Conservation (phyloP, 768 basidiomycete genomes). For the Sporobolomyces roseus region DNA sequence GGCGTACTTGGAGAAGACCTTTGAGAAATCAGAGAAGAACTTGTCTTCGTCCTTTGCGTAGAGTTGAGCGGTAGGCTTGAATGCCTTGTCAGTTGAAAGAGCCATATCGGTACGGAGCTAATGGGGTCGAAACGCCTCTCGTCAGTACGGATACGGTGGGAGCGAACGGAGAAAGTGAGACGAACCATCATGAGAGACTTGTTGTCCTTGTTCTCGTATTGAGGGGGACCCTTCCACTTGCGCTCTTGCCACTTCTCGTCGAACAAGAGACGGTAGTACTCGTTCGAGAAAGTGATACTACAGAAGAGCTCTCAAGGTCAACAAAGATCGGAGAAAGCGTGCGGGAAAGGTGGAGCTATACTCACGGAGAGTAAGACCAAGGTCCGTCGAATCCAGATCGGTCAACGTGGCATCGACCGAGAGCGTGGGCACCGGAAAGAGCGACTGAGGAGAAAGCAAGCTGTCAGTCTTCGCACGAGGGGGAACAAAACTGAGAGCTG, state of each 20-base stretch:
- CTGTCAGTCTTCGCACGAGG: no score
- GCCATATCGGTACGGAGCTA: conserved; percentile 67
- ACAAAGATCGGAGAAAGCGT: neutral
- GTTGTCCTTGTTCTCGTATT: conserved; percentile 88
- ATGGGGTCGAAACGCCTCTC: conserved; percentile 48
- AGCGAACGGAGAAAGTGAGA: neutral
- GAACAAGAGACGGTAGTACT: conserved; percentile 59
- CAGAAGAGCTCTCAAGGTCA: neutral
- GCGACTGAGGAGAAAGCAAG: no score
- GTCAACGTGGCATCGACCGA: conserved; percentile 87
- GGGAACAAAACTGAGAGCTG: no score
- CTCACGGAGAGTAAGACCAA: conserved; percentile 53
- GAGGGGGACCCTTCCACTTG: conserved; percentile 91
- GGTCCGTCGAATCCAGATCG: conserved; percentile 82
- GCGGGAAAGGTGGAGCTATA: neutral
- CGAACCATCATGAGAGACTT: conserved; percentile 82
- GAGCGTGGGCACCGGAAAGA: conserved; percentile 86
- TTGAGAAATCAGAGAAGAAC: conserved; percentile 86
- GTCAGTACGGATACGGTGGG: neutral
- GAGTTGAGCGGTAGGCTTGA: conserved; percentile 79
- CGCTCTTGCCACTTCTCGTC: conserved; percentile 61
- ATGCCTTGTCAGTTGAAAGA: conserved; percentile 80
- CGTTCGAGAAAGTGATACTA: conserved; percentile 31
- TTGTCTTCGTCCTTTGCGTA: conserved; percentile 80
- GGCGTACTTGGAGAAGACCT: conserved; percentile 45